Conservation (phyloP, 2,329 filamentous ascomycete genomes). For the Phialophora macrospora region DNA sequence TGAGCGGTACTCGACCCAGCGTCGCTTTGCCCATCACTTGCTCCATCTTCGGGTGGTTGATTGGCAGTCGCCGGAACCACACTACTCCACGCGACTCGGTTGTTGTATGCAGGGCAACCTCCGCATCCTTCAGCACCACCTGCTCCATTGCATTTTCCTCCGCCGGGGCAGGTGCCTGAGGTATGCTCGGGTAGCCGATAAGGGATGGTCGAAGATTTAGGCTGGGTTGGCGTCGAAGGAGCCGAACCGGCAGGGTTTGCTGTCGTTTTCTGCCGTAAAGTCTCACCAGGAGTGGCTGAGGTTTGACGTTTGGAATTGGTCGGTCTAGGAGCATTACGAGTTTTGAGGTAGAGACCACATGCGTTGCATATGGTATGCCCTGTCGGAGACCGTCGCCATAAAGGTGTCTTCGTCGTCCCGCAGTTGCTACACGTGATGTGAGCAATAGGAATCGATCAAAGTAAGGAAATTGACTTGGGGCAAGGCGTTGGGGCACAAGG, state of each 20-base stretch:
- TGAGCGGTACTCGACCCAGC: slow-evolving; percentile 19
- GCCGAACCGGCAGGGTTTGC: slow-evolving; percentile 35
- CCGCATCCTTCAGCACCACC: slow-evolving; percentile 93
- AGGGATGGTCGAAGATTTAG: slow-evolving; percentile 26
- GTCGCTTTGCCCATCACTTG: slow-evolving; percentile 21
- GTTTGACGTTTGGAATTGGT: slow-evolving; percentile 82
- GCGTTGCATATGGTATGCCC: slow-evolving; percentile 97
- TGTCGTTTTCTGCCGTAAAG: slow-evolving; percentile 26
- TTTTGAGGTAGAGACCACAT: slow-evolving; percentile 92
- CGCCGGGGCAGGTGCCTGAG: slow-evolving; percentile 90
- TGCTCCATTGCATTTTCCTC: slow-evolving; percentile 93
- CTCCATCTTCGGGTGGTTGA: slow-evolving; percentile 3
- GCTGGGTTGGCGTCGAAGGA: slow-evolving; percentile 43
- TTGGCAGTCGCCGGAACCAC: slow-evolving; percentile 23
- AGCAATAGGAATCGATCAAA: neutral
- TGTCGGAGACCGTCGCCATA: slow-evolving; percentile 92
- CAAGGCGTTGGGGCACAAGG: neutral
- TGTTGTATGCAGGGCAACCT: slow-evolving; percentile 97
- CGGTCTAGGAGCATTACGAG: slow-evolving; percentile 86
- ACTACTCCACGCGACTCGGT: slow-evolving; percentile 70
- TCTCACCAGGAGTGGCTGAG: slow-evolving; percentile 42
- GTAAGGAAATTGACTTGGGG: slow-evolving; percentile 43
- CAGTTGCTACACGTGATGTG: slow-evolving; percentile 73
- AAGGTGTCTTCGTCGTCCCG: slow-evolving; percentile 86
- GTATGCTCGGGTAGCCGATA: slow-evolving; percentile 44